phyloP scores from a whole-genome alignment of 202 grass and related monocot genomes.

The Musa balbisiana region DNA sequence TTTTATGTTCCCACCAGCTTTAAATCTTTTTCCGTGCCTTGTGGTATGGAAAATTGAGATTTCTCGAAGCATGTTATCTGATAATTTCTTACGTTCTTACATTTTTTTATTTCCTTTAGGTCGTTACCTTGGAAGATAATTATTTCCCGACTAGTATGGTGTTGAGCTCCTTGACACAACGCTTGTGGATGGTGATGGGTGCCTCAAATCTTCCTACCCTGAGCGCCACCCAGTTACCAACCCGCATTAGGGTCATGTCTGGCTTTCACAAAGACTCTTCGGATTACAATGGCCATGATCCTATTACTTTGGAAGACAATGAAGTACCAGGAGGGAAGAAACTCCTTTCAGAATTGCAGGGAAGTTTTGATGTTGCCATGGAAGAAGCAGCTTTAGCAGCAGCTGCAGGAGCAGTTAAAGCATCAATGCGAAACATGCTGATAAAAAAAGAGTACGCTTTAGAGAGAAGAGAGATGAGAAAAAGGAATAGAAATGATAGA shows the following conservation, averaged over 20 bases:
- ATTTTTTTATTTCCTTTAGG: slow-evolving; percentile 24
- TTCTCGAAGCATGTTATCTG: background rate
- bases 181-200: slow-evolving; percentile 78
- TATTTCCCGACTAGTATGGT: slow-evolving; percentile 76
- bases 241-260: slow-evolving; percentile 45
- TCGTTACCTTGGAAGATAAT: slow-evolving; percentile 51
- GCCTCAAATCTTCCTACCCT: slow-evolving; percentile 58
- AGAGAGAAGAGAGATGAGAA: slow-evolving; percentile 77
- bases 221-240: slow-evolving; percentile 33
- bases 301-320: slow-evolving; percentile 40
- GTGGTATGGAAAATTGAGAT: background rate
- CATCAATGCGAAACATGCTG: slow-evolving; percentile 75
- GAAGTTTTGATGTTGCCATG: slow-evolving; percentile 45
- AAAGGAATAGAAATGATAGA: slow-evolving; percentile 77
- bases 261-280: slow-evolving; percentile 25
- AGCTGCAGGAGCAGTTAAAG: slow-evolving; percentile 52
- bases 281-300: slow-evolving; percentile 5
- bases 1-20: no score
- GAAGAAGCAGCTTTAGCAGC: slow-evolving; percentile 63
- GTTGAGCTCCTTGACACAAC: slow-evolving; percentile 30
- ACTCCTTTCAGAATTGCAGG: slow-evolving; percentile 66
- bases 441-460: slow-evolving; percentile 86
- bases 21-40: background rate
- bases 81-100: background rate
- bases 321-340: slow-evolving; percentile 57